These are phyloP conservation scores for Heliamphora ciliata DNA, from an alignment of 179 eudicot genomes.

Conservation along the genomic window DNA sequence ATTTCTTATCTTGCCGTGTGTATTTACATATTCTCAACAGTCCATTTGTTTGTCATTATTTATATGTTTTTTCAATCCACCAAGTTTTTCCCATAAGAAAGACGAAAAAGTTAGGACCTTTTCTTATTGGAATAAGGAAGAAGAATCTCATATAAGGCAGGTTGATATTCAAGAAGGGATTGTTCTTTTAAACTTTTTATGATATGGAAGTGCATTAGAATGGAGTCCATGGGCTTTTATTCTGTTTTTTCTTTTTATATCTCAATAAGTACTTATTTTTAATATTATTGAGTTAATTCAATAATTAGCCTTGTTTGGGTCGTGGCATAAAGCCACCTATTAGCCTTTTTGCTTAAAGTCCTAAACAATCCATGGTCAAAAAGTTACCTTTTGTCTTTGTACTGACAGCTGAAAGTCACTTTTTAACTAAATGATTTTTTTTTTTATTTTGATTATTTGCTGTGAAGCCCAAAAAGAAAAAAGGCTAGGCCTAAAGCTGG, in stretches of 20 bases:
- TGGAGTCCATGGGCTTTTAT: background rate
- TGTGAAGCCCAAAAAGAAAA: too few species aligned
- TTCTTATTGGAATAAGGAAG: background rate
- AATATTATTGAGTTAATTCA: background rate
- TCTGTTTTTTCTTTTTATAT: background rate
- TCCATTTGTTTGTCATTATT: background rate
- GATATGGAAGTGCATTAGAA: background rate
- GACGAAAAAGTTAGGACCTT: too few species aligned
- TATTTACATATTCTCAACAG: too few species aligned
- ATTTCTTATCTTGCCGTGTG: background rate
- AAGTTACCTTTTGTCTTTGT: too few species aligned
- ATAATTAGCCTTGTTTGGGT: background rate
- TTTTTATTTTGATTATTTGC: too few species aligned
- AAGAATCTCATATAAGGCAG: background rate
- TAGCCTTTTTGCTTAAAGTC: too few species aligned
- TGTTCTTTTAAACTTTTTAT: background rate
- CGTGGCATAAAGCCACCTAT: too few species aligned
- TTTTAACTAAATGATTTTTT: too few species aligned
- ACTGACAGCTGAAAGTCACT: too few species aligned
- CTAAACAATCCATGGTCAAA: too few species aligned
- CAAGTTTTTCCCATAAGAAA: background rate
- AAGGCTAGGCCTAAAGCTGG: too few species aligned
- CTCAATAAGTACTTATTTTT: background rate
- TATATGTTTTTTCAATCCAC: background rate
- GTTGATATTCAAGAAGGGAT: background rate